These are phyloP conservation scores for Magnaporthiopsis incrustans DNA, from an alignment of 2,329 filamentous ascomycete species.

Conservation along the genomic window DNA sequence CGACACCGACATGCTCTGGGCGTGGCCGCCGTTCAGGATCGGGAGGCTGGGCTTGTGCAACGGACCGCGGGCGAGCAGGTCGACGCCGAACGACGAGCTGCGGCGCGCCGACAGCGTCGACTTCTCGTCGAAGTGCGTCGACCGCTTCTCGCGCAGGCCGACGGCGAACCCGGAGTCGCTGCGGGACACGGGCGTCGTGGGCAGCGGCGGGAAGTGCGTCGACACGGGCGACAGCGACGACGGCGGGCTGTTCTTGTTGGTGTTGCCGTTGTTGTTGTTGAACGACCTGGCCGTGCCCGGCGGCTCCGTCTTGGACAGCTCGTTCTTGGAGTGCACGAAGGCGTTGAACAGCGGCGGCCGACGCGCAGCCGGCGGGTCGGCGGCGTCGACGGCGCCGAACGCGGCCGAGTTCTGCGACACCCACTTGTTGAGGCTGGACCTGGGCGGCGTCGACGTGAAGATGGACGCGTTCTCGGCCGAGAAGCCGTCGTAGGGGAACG, in stretches of 20 bases:
- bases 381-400: constrained; percentile 64
- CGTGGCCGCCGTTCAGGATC: constrained; percentile 56
- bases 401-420: constrained; percentile 83
- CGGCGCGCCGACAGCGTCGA: constrained; percentile 48
- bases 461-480: constrained; percentile 77
- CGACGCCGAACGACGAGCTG: constrained; percentile 87
- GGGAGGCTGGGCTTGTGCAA: constrained; percentile 64
- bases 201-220: constrained; percentile 65
- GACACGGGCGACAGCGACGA: constrained; percentile 70
- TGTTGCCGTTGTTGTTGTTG: too few species aligned
- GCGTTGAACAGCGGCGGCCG: constrained; percentile 79
- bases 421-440: constrained; percentile 73
- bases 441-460: constrained; percentile 63
- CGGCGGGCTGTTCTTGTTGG: constrained; percentile 46
- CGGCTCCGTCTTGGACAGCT: constrained; percentile 40
- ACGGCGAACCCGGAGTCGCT: constrained; percentile 87
- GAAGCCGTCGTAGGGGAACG: constrained; percentile 84
- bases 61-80: constrained; percentile 43
- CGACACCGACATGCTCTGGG: constrained; percentile 50
- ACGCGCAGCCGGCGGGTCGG: constrained; percentile 40
- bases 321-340: constrained; percentile 69
- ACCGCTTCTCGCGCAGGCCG: constrained; percentile 90
- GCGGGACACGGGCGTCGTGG: constrained; percentile 71
- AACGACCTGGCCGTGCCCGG: constrained; percentile 64
- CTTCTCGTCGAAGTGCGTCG: constrained; percentile 77